Base-by-base conservation (phyloP, 495 filamentous ascomycete species). In the Lasiosphaeria miniovina region DNA sequence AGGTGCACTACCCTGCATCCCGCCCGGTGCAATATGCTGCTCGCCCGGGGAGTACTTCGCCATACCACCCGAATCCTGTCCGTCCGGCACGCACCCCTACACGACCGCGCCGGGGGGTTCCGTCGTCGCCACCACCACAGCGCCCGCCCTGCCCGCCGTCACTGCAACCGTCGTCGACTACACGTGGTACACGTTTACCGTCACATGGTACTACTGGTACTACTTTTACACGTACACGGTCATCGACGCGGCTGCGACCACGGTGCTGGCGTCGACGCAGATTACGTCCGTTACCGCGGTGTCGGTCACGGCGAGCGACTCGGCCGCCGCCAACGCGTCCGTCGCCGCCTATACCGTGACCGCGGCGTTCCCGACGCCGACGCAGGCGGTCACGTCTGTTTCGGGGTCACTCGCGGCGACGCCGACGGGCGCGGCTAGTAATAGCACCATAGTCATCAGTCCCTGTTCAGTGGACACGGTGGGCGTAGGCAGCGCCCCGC, bases 11-110 rank as follows among this genome's bases (percentile, higher is more conserved):
- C 8, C 49, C 31, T 64, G 62, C 50, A 49, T 64, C 17, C 54
- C 58, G 4, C 50, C 54, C 0, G 62, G 62, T 1, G 54, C 49
- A 7, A 46, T 58, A 33, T 64, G 62, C 62, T 64, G 62, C 58
- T 54, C 58, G 15, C 58, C 60, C 36, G 62, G 53, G 14, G 10
- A 52, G 5, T 50, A 49, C 1, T 64, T 61, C 41, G 62, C 48
- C 7, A 34, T 58, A 50, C 36, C 41, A 0, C 36, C 54, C 10
- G 41, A 52, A 7, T 38, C 50, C n/a, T 64, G 62, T 50, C 58
- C 58, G 8, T 35, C 58, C 7, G 62, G 54, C 12, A 38, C 35
- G 41, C 6, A 41, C n/a, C 4, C 62, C 36, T 3, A 41, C 11
- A 53, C 54, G 0, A 12, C 62, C 33, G 45, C 58, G 31, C 9